phyloP scores from a whole-genome alignment of 2,329 filamentous ascomycete species.

The Aspergillus sp. region DNA sequence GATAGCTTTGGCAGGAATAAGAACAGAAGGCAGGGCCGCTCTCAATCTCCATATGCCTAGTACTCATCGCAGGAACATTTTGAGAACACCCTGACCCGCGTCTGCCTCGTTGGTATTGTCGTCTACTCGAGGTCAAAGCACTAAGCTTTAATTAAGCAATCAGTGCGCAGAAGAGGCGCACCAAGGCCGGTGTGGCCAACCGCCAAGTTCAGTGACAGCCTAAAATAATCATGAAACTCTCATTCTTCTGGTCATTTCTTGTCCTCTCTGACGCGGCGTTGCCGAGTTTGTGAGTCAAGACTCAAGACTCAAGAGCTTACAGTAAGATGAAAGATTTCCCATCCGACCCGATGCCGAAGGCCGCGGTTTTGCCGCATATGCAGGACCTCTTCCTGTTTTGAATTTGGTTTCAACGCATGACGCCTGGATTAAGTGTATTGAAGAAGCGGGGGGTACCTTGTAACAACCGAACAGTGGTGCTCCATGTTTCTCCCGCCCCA shows the following conservation, averaged over 20 bases:
- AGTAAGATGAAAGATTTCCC: background rate
- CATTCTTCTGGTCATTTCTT: background rate
- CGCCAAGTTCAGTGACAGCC: constrained; percentile 6
- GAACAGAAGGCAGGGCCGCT: background rate
- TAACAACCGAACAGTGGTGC: background rate
- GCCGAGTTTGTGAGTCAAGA: background rate
- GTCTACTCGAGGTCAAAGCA: background rate
- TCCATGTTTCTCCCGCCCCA: constrained; percentile 1
- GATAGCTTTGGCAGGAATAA: background rate
- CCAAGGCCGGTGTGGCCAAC: constrained; percentile 10
- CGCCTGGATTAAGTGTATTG: background rate
- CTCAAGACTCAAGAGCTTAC: background rate
- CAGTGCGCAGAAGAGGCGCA: constrained; percentile 14
- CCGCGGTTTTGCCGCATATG: background rate
- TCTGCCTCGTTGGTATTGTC: no score
- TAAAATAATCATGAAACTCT: constrained; percentile 1
- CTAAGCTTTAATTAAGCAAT: constrained; percentile 25
- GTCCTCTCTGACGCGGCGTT: background rate
- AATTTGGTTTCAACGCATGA: background rate
- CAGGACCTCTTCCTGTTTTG: background rate
- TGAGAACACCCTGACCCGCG: no score
- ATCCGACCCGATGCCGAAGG: background rate
- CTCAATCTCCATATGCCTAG: background rate
- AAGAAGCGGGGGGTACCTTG: background rate
- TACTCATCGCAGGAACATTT: background rate